Percentiles rank a stretch among this genome's conserved stretches.
These are phyloP conservation scores for Pythium grandisporangium DNA, from an alignment of 352 stramenopile species.

Conservation along the genomic window DNA sequence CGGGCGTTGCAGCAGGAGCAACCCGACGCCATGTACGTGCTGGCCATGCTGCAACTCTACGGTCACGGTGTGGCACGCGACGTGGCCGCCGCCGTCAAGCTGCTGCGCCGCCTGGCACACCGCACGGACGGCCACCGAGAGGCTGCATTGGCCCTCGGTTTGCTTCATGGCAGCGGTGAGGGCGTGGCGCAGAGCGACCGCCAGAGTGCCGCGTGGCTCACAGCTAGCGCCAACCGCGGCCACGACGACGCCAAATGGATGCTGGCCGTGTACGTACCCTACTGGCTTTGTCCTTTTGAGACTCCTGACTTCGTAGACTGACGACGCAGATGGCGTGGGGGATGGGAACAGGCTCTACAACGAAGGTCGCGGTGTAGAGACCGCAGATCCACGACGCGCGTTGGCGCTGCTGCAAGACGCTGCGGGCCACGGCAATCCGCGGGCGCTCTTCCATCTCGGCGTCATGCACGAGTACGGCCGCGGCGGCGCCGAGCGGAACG, in stretches of 20 bases:
- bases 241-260: constrained; percentile 17
- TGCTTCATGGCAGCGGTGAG: constrained; percentile 9
- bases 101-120: constrained; percentile 6
- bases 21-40: constrained; percentile 17
- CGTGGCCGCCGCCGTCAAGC: constrained; percentile 6
- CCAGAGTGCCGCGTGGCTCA: constrained; percentile 4
- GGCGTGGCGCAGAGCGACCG: constrained; percentile 4
- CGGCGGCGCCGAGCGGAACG: constrained; percentile 4
- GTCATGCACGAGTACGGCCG: constrained; percentile 19
- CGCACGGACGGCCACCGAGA: constrained; percentile 13
- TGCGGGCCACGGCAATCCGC: background rate
- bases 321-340: no score
- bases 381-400: constrained; percentile 1
- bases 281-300: background rate
- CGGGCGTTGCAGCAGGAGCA: constrained; percentile 9
- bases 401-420: constrained; percentile 7
- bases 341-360: constrained; percentile 9
- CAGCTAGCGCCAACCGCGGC: constrained; percentile 8
- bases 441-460: constrained; percentile 12
- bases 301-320: background rate
- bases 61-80: constrained; percentile 12
- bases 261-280: constrained; percentile 4
- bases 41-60: constrained; percentile 18
- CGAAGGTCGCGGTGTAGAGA: constrained; percentile 11
- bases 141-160: constrained; percentile 14